Evolutionary conservation across 2,329 filamentous ascomycete species (phyloP).

Genomic region (Pseudopyrenochaeta lycopersici): DNA sequence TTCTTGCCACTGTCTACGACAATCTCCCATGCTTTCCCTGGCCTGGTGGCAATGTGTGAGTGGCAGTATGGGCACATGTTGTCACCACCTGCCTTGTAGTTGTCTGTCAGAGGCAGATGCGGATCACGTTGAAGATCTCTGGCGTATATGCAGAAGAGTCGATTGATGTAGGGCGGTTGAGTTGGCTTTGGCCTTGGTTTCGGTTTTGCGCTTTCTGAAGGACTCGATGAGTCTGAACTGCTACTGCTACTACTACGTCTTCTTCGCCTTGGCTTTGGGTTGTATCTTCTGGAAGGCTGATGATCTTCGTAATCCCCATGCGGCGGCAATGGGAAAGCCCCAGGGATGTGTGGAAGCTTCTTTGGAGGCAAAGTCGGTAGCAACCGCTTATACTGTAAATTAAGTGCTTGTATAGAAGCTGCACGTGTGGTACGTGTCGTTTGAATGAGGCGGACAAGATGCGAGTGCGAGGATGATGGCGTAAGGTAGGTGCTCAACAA

Average conservation of each 20-base stretch:
- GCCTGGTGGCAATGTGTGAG: slow-evolving; percentile 24
- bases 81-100: slow-evolving; percentile 32
- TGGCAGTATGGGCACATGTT: slow-evolving; percentile 41
- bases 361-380: slow-evolving; percentile 11
- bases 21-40: slow-evolving; percentile 43
- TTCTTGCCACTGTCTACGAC: slow-evolving; percentile 17
- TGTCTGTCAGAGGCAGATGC: slow-evolving; percentile 30
- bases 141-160: slow-evolving; percentile 44
- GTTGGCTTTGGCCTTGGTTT: neutral
- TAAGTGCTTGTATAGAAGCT: slow-evolving; percentile 38
- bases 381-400: slow-evolving; percentile 41
- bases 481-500: slow-evolving; percentile 30
- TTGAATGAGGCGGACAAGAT: slow-evolving; percentile 38
- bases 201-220: slow-evolving; percentile 4
- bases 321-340: slow-evolving; percentile 22
- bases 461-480: slow-evolving; percentile 34
- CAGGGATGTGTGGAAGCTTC: slow-evolving; percentile 20
- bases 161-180: slow-evolving; percentile 5
- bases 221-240: slow-evolving; percentile 9
- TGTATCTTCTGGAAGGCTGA: slow-evolving; percentile 1
- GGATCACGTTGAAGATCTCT: slow-evolving; percentile 36
- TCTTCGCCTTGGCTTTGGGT: slow-evolving; percentile 10
- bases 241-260: slow-evolving; percentile 14
- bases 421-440: slow-evolving; percentile 36
- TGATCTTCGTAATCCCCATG: slow-evolving; percentile 4